Evolutionary conservation across 179 eudicot species (phyloP).

Genomic region (Camellia oleifera): DNA sequence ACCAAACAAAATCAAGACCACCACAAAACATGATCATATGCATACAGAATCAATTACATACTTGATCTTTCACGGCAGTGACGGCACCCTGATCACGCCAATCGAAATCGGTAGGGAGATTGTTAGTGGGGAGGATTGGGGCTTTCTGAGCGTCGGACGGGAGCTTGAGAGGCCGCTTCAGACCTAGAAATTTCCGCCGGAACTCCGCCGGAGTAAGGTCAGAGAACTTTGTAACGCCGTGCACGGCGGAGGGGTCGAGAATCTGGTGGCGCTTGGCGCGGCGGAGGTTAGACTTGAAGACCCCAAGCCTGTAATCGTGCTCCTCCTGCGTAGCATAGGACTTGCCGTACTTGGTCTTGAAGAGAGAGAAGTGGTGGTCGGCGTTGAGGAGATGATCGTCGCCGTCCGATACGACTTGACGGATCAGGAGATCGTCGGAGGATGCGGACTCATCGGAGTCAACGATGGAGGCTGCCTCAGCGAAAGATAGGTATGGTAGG

Average conservation of each 20-base stretch:
- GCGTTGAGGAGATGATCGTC: conserved; percentile 46
- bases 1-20: conserved; percentile 8
- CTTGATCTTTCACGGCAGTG: conserved; percentile 77
- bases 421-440: conserved; percentile 54
- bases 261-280: conserved; percentile 71
- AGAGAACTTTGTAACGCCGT: conserved; percentile 80
- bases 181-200: conserved; percentile 43
- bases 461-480: conserved; percentile 15
- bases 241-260: conserved; percentile 72
- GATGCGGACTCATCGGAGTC: conserved; percentile 5
- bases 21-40: neutral
- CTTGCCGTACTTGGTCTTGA: conserved; percentile 59
- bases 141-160: conserved; percentile 71
- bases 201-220: conserved; percentile 79
- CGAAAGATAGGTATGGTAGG: conserved; percentile 16
- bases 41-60: neutral
- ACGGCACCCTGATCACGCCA: conserved; percentile 93
- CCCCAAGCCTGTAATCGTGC: conserved; percentile 52
- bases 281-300: conserved; percentile 69
- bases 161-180: conserved; percentile 42
- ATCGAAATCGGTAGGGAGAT: conserved; percentile 71
- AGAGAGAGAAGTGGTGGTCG: conserved; percentile 73
- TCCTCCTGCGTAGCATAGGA: conserved; percentile 52
- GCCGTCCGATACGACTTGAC: conserved; percentile 46
- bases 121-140: conserved; percentile 66